phyloP scores from a whole-genome alignment of 1,284 basidiomycete species.

The Cutaneotrichosporon sp. region DNA sequence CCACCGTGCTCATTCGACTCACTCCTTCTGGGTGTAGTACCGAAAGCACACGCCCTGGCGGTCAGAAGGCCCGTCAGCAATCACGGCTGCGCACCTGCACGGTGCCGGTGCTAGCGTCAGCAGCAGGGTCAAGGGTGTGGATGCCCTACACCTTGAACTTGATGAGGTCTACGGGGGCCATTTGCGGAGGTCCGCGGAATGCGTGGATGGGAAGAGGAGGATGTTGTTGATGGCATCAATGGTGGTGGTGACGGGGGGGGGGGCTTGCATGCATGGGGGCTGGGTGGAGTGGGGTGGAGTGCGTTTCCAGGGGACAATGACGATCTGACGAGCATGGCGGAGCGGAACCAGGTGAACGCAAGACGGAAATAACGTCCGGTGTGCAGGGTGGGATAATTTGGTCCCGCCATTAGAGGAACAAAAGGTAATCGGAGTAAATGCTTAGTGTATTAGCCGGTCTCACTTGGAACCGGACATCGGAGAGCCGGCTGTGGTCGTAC shows the following conservation, averaged over 20 bases:
- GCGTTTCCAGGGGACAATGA: too few relatives aligned
- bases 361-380: too few relatives aligned
- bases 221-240: not conserved
- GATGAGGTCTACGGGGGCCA: conserved; percentile 30
- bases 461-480: too few relatives aligned
- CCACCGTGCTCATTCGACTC: conserved; percentile 23
- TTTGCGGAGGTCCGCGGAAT: not conserved
- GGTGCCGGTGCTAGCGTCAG: conserved; percentile 35
- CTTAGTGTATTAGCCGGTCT: not conserved
- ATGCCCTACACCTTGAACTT: conserved; percentile 50
- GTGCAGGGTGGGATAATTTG: too few relatives aligned
- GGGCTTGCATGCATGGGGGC: too few relatives aligned
- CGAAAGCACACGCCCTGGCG: conserved; percentile 46
- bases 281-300: too few relatives aligned
- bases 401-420: too few relatives aligned
- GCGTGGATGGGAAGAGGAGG: not conserved
- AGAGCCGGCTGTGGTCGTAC: too few relatives aligned
- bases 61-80: not conserved
- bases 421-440: not conserved
- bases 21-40: conserved; percentile 43
- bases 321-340: too few relatives aligned
- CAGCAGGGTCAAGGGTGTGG: not conserved
- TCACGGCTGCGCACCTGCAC: conserved; percentile 38
- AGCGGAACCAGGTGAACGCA: too few relatives aligned
- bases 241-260: not conserved